Conservation (phyloP, 2,329 filamentous ascomycete species). For the Berkeleyomyces rouxiae region DNA sequence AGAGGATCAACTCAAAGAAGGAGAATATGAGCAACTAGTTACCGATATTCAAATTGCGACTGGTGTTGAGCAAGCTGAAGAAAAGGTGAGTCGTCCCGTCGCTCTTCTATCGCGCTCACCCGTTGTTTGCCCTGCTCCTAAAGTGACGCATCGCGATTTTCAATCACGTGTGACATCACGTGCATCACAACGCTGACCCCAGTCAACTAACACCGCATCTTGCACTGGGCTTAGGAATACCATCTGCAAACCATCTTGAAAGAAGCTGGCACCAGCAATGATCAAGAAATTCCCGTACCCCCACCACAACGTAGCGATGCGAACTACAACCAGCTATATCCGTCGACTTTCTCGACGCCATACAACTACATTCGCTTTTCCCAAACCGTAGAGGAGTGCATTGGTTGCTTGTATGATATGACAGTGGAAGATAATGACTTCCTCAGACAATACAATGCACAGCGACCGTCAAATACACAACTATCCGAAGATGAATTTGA, state of each 20-base stretch:
- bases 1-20: constrained; percentile 78
- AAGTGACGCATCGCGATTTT: constrained; percentile 17
- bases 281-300: constrained; percentile 49
- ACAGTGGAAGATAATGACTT: constrained; percentile 76
- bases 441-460: constrained; percentile 69
- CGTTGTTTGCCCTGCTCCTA: constrained; percentile 8
- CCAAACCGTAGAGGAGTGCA: constrained; percentile 91
- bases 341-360: constrained; percentile 62
- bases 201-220: background rate
- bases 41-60: constrained; percentile 79
- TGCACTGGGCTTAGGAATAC: constrained; percentile 52
- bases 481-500: constrained; percentile 89
- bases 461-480: constrained; percentile 43
- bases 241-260: constrained; percentile 73
- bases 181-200: constrained; percentile 19
- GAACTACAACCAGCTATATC: constrained; percentile 81
- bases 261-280: constrained; percentile 36
- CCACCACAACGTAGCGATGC: constrained; percentile 47
- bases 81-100: constrained; percentile 60
- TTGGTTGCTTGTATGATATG: constrained; percentile 86
- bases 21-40: constrained; percentile 71
- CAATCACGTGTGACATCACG: constrained; percentile 34
- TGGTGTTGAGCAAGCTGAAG: constrained; percentile 91
- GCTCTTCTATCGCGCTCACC: constrained; percentile 15
- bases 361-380: constrained; percentile 94